phyloP scores from a whole-genome alignment of 176 grass and related monocot species.

The Aegilops bicornis region DNA sequence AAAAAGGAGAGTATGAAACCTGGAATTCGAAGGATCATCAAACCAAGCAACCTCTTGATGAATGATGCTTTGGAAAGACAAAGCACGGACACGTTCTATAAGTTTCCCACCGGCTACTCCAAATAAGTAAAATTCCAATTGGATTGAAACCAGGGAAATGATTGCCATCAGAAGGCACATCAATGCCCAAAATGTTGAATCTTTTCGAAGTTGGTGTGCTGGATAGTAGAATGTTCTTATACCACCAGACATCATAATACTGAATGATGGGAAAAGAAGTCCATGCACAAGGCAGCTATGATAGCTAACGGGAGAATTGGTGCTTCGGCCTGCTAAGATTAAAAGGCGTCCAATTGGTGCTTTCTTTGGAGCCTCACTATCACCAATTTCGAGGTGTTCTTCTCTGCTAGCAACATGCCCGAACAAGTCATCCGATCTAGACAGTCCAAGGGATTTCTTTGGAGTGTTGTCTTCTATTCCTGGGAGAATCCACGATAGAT shows the following conservation, averaged over 20 bases:
- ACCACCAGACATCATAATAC: conserved; percentile 56
- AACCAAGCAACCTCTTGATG: conserved; percentile 82
- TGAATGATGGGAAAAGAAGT: conserved; percentile 62
- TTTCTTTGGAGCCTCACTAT: conserved; percentile 30
- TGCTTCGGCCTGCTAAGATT: conserved; percentile 72
- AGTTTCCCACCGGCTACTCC: conserved; percentile 79
- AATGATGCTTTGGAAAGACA: conserved; percentile 66
- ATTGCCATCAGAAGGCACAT: conserved; percentile 51
- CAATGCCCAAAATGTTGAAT: conserved; percentile 72
- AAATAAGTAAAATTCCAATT: conserved; percentile 65
- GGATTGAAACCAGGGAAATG: conserved; percentile 42
- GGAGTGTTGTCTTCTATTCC: conserved; percentile 20
- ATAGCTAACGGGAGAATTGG: conserved; percentile 51
- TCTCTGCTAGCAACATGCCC: background rate
- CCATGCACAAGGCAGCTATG: conserved; percentile 63
- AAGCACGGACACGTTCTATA: conserved; percentile 53
- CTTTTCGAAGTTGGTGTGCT: conserved; percentile 50
- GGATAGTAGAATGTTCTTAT: conserved; percentile 68
- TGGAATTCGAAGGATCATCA: conserved; percentile 73
- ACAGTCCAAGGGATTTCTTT: conserved; percentile 6
- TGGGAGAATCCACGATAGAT: conserved; percentile 41
- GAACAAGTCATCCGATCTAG: conserved; percentile 8
- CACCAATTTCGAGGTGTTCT: conserved; percentile 1
- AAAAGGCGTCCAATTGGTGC: conserved; percentile 37
- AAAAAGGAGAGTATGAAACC: conserved; percentile 35